phyloP scores from a whole-genome alignment of 768 basidiomycete genomes.

The Grammothele lineata region DNA sequence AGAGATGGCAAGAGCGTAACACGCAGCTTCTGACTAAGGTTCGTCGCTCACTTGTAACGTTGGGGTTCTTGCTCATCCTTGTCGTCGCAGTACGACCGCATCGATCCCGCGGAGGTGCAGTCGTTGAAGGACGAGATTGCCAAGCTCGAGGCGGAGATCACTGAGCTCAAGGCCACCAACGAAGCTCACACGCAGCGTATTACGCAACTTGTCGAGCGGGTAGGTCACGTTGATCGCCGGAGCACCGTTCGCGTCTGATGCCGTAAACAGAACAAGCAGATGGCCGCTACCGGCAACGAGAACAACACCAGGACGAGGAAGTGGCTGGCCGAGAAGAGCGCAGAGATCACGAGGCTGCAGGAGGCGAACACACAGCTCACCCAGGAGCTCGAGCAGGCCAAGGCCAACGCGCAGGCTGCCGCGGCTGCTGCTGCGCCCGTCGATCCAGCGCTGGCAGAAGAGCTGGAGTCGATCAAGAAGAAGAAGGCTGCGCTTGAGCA shows the following conservation, averaged over 20 bases:
- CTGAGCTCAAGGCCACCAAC: constrained; percentile 17
- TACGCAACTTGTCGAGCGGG: constrained; percentile 16
- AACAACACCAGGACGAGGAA: constrained; percentile 24
- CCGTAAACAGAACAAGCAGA: constrained; percentile 8
- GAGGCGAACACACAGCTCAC: constrained; percentile 18
- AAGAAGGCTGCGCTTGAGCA: constrained; percentile 38
- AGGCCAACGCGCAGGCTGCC: constrained; percentile 27
- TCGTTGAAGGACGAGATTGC: constrained; percentile 71
- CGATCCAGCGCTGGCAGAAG: constrained; percentile 26
- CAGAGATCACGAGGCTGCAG: constrained; percentile 16
- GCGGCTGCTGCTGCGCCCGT: constrained; percentile 14
- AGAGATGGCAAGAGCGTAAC: constrained; percentile 83
- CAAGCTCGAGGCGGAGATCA: constrained; percentile 28
- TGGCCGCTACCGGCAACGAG: constrained; percentile 17
- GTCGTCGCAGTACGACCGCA: constrained; percentile 67
- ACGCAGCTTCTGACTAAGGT: constrained; percentile 79
- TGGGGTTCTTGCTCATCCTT: background rate
- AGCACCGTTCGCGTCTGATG: background rate
- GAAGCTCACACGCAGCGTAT: constrained; percentile 5
- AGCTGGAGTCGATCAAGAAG: constrained; percentile 32
- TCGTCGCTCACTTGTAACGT: constrained; percentile 2
- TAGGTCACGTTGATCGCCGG: background rate
- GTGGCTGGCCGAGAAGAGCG: constrained; percentile 13
- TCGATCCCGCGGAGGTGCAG: constrained; percentile 83
- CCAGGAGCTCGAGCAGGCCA: constrained; percentile 29